A percentile compares a stretch with the other conserved stretches of the same genome.
Conservation (phyloP, 495 filamentous ascomycete species). For the Lophiotrema nucula region DNA sequence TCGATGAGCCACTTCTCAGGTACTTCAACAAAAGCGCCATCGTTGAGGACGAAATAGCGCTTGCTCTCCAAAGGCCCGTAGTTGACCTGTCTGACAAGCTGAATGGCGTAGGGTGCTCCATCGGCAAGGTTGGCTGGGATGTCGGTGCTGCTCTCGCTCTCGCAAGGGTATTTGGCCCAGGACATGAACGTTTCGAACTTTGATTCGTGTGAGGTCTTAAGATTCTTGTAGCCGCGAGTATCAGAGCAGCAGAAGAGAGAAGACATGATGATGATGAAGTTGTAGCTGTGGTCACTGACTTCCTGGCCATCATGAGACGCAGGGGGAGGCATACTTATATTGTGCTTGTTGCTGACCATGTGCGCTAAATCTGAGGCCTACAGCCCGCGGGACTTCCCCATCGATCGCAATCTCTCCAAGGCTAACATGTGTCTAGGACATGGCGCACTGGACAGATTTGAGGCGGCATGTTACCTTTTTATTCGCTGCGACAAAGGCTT, state of each 20-base stretch:
- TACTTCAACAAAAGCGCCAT: constrained; percentile 35
- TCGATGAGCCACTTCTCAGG: constrained; percentile 37
- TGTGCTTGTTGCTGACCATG: too few species aligned
- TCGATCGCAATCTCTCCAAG: too few species aligned
- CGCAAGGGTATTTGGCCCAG: constrained; percentile 25
- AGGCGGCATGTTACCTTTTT: too few species aligned
- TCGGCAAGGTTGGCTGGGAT: neutral
- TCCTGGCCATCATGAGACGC: too few species aligned
- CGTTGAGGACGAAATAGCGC: constrained; percentile 37
- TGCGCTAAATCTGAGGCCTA: too few species aligned
- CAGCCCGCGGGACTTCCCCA: too few species aligned
- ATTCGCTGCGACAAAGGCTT: too few species aligned
- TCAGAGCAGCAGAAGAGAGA: constrained; percentile 16
- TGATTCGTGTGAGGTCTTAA: constrained; percentile 28
- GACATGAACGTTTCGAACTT: constrained; percentile 37
- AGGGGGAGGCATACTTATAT: too few species aligned
- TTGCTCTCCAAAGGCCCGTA: constrained; percentile 40
- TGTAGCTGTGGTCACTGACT: too few species aligned
- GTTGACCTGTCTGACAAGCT: constrained; percentile 42
- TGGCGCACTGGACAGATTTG: too few species aligned
- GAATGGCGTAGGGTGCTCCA: constrained; percentile 30
- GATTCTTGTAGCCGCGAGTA: constrained; percentile 9
- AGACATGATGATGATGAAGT: constrained; percentile 3
- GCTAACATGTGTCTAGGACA: too few species aligned
- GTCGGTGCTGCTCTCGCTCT: neutral